Evolutionary conservation across 352 stramenopile species (phyloP), one percentile per base, ranked within the genome.

Genomic region (Globisporangium radiosum): DNA sequence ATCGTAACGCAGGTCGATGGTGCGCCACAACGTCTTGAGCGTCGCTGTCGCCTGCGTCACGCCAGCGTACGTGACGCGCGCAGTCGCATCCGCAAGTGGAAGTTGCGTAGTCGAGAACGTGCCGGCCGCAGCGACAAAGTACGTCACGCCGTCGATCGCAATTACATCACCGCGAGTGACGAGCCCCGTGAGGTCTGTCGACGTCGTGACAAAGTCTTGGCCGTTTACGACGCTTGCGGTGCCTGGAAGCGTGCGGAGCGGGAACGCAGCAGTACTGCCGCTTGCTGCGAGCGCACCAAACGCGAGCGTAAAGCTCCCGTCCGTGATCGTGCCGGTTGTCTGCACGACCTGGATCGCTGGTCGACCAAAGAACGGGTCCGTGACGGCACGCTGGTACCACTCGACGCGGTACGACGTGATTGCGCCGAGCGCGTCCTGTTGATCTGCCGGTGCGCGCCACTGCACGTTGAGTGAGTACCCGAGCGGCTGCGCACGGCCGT

Each of bases 131-230:
- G 85, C 74, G 13, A 98, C 87, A 37, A 89, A 67, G 62, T 97
- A 96, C 13, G 69, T 55, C 4, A 79, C 69, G 4, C 77, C 85
- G 33, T 86, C 77, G 33, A 98, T 75, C 13, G 79, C 56, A 15
- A 98, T 72, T 8, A 84, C 36, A 60, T 98, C 94, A 6, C 92
- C 92, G 17, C 71, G 75, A 13, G 79, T 60, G 11, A 98, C 60
- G 36, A 89, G 63, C n/a, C 87, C 76, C 25, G 92, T 96, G 36
- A 98, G 70, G 61, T 98, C 94, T 2, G 68, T 54, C 9, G 87
- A 83, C 1, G 89, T 98, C n/a, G 84, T 78, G 8, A 97, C 53
- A 40, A 76, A 91, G 1, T 64, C 42, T 25, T 82, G 68, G 6
- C 75, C 68, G 7, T 88, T 57, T 0, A 91, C 76, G 25, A 82